A percentile compares a stretch with the other conserved stretches of the same genome.
These are phyloP conservation scores for Globisporangium iwayamae DNA, from an alignment of 352 stramenopile species.

Conservation along the genomic window DNA sequence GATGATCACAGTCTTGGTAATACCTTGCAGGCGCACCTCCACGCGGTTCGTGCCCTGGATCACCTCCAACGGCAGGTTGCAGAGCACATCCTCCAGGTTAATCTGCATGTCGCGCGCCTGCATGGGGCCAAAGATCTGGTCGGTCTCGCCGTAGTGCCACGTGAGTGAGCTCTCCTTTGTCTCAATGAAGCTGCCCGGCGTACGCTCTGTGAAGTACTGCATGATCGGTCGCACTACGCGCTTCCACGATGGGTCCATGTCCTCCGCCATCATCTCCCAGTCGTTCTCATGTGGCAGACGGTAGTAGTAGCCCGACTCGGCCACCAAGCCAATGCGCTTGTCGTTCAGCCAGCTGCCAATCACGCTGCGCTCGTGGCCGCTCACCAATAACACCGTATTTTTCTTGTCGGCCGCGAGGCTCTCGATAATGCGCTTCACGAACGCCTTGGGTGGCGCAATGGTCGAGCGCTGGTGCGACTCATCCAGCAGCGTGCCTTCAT, in stretches of 20 bases:
- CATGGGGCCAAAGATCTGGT: conserved; percentile 82
- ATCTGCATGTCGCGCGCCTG: conserved; percentile 89
- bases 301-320: conserved; percentile 75
- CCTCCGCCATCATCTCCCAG: conserved; percentile 71
- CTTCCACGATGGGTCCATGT: conserved; percentile 66
- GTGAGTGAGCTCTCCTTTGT: conserved; percentile 82
- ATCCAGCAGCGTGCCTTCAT: conserved; percentile 69
- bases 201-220: conserved; percentile 70
- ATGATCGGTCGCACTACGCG: conserved; percentile 72
- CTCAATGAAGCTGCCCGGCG: conserved; percentile 76
- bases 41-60: conserved; percentile 80
- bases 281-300: conserved; percentile 53
- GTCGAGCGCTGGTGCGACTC: conserved; percentile 12
- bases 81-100: conserved; percentile 79
- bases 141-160: conserved; percentile 86
- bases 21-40: conserved; percentile 73
- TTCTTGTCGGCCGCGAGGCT: conserved; percentile 38
- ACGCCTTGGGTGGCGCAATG: conserved; percentile 50
- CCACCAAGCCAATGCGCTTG: conserved; percentile 66
- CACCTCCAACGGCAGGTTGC: conserved; percentile 83
- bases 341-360: conserved; percentile 83
- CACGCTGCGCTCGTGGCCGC: conserved; percentile 74
- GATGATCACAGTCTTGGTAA: conserved; percentile 73
- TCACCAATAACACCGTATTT: conserved; percentile 79
- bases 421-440: conserved; percentile 37